phyloP scores from a whole-genome alignment of 2,329 filamentous ascomycete species.

The Botrytis deweyae region DNA sequence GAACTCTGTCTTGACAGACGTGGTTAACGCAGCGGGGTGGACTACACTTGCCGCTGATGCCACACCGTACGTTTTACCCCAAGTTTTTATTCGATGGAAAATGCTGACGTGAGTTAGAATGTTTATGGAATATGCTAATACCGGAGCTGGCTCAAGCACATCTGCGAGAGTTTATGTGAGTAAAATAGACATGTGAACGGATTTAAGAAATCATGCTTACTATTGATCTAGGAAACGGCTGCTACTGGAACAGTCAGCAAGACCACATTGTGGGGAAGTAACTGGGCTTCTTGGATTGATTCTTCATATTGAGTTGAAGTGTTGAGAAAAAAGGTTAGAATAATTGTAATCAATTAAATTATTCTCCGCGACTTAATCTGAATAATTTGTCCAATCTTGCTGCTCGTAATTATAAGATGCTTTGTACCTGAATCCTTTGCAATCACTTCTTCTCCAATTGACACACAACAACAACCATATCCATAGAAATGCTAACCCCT shows the following conservation, averaged over 20 bases:
- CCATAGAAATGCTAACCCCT: not conserved
- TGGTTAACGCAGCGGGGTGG: conserved; percentile 53
- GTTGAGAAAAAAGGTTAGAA: too few relatives aligned
- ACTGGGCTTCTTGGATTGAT: conserved; percentile 14
- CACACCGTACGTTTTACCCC: conserved; percentile 22
- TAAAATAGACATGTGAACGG: not conserved
- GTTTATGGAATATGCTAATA: conserved; percentile 16
- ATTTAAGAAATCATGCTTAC: not conserved
- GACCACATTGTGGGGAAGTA: not conserved
- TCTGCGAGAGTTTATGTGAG: conserved; percentile 10
- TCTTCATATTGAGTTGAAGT: not conserved
- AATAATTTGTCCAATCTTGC: not conserved
- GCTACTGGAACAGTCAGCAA: not conserved
- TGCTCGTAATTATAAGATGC: not conserved
- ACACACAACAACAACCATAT: not conserved
- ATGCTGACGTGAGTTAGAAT: not conserved
- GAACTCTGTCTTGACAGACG: conserved; percentile 45
- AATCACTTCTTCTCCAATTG: not conserved
- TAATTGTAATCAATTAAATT: not conserved
- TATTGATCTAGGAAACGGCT: conserved; percentile 1
- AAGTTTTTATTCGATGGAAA: too few relatives aligned
- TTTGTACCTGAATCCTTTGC: not conserved
- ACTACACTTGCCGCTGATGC: conserved; percentile 28
- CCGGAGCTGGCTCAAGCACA: conserved; percentile 12
- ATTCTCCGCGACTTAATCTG: not conserved